phyloP scores from a whole-genome alignment of 2,329 filamentous ascomycete species.

The Chlorencoelia australis region DNA sequence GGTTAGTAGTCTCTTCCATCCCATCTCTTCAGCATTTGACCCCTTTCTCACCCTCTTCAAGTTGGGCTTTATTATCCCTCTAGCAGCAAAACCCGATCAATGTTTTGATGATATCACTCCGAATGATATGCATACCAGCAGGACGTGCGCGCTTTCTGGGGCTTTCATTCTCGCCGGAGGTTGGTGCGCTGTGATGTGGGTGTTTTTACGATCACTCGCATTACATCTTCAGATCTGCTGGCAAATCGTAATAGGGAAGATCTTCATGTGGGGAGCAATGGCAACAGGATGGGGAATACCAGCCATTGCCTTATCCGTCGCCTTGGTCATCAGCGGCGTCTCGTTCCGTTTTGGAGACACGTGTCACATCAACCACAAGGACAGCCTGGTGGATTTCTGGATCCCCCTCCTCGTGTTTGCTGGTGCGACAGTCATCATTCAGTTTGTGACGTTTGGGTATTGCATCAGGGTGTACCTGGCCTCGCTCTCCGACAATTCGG shows the following conservation, averaged over 20 bases:
- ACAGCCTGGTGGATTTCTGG: conserved; percentile 82
- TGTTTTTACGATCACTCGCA: conserved; percentile 80
- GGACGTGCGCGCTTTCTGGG: conserved; percentile 80
- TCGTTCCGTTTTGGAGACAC: conserved; percentile 86
- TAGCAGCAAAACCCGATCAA: conserved; percentile 67
- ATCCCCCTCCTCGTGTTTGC: conserved; percentile 76
- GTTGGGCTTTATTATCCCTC: conserved; percentile 84
- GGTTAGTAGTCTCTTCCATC: conserved; percentile 39
- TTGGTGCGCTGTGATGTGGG: conserved; percentile 77
- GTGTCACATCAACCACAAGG: conserved; percentile 86
- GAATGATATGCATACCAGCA: conserved; percentile 75
- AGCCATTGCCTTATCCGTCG: conserved; percentile 61
- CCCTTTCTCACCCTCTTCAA: conserved; percentile 30
- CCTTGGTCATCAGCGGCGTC: conserved; percentile 77
- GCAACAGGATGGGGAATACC: conserved; percentile 77
- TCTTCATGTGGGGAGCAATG: conserved; percentile 82
- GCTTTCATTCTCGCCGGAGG: conserved; percentile 79
- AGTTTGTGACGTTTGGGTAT: conserved; percentile 79
- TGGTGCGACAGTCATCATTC: conserved; percentile 64
- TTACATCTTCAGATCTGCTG: conserved; percentile 97
- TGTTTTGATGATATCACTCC: conserved; percentile 89
- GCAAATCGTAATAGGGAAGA: conserved; percentile 80
- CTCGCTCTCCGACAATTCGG: conserved; percentile 64
- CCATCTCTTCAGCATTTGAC: not conserved
- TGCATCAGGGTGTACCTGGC: conserved; percentile 92